Evolutionary conservation across 495 filamentous ascomycete species (phyloP).

Genomic region (Monascus purpureus): DNA sequence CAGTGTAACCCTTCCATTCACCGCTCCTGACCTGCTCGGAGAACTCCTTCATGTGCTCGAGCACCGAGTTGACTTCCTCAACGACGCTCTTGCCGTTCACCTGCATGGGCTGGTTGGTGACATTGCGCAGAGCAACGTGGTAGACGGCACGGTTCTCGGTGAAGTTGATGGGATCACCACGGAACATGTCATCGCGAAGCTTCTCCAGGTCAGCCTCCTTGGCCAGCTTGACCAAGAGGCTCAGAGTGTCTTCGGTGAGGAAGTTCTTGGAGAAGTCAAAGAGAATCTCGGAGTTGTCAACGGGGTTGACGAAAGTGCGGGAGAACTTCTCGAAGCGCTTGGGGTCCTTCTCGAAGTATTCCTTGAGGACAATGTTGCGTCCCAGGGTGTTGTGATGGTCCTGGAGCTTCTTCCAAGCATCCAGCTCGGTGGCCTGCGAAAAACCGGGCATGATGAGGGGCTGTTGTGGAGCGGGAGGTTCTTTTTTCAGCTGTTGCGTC

Average conservation of each 20-base stretch:
- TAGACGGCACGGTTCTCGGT: slow-evolving; percentile 94
- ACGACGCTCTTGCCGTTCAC: slow-evolving; percentile 94
- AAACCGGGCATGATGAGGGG: slow-evolving; percentile 40
- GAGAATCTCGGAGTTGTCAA: slow-evolving; percentile 67
- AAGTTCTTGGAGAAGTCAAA: slow-evolving; percentile 99
- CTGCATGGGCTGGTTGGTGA: slow-evolving; percentile 69
- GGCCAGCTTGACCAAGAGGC: slow-evolving; percentile 72
- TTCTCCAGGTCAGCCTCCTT: slow-evolving; percentile 82
- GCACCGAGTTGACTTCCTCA: slow-evolving; percentile 78
- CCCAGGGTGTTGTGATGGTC: slow-evolving; percentile 73
- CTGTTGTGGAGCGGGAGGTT: slow-evolving; percentile 1
- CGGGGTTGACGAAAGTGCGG: slow-evolving; percentile 66
- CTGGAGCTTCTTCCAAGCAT: slow-evolving; percentile 78
- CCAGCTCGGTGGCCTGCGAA: slow-evolving; percentile 64
- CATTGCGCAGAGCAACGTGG: slow-evolving; percentile 86
- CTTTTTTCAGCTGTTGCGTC: too few relatives aligned
- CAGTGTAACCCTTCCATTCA: slow-evolving; percentile 96
- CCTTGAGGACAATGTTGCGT: slow-evolving; percentile 80
- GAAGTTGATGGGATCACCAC: slow-evolving; percentile 96
- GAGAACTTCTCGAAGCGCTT: slow-evolving; percentile 82
- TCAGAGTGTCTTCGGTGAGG: slow-evolving; percentile 82
- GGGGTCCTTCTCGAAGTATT: slow-evolving; percentile 80
- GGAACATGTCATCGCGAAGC: slow-evolving; percentile 94
- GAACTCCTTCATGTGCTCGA: slow-evolving; percentile 96
- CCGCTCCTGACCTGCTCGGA: slow-evolving; percentile 87